Evolutionary conservation across 768 basidiomycete genomes (phyloP), one percentile per base, ranked within the genome.

Genomic region (Postia placenta): DNA sequence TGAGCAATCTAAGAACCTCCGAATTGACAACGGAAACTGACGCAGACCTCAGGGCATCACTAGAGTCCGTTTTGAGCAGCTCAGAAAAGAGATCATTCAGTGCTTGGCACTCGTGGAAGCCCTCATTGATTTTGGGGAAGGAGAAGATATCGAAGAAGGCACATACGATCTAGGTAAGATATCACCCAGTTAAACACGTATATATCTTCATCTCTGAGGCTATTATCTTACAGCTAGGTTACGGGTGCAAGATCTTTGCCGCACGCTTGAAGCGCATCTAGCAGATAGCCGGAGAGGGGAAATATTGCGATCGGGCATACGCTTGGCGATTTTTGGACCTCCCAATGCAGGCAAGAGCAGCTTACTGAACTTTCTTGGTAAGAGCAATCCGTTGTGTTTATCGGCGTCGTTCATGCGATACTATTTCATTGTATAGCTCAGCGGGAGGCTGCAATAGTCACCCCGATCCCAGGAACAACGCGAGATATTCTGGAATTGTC

Each of bases 291-390:
- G 84, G 17, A 74, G 85, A 28, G 91, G 92, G 0, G 92, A 95
- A 63, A 81, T 95, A 44, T 69, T 93, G 51, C 81, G 90, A 11
- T 79, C 81, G 1, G 93, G 92, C 2, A 78, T 94, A 42, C 81
- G 80, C 39, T 71, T 95, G 7, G 85, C 88, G 12, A 93, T 96
- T 33, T 92, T 93, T 59, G 92, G 92, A 0, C 90, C 92, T 20
- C 89, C 93, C 0, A 96, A 96, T 58, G 91, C 87, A 1, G 93
- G 92, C n/a, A 96, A 95, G 69, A 92, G 89, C 60, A 89, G 85
- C 58, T 64, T 92, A 17, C 73, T 92, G 41, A 95, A 95, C 59
- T 91, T 83, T 62, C 71, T 95, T 11, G 87, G 92, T 85, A 56
- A 12, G 67, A 58, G 22, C 20, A 20, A 7, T 11, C 19, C 22